A percentile compares a stretch with the other conserved stretches of the same genome.
Evolutionary conservation across 768 basidiomycete species (phyloP).

Genomic region (Boletus sp.): DNA sequence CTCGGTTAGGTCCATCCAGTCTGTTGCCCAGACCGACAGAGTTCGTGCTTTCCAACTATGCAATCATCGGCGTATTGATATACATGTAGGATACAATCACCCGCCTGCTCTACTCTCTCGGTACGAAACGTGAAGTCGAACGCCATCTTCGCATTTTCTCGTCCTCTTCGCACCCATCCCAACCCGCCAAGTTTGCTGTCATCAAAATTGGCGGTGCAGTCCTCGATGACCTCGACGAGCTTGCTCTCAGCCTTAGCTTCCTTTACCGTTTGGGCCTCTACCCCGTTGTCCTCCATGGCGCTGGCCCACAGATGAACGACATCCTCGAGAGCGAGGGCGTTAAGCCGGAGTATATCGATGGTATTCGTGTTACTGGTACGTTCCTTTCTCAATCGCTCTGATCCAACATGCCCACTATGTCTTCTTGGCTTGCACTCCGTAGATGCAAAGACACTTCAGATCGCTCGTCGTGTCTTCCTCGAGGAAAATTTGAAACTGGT

Average conservation of each 20-base stretch:
- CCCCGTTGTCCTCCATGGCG: slow-evolving; percentile 95
- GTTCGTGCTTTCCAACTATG: slow-evolving; percentile 38
- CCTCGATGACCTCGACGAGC: slow-evolving; percentile 85
- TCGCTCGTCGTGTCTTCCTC: slow-evolving; percentile 94
- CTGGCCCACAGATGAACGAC: slow-evolving; percentile 91
- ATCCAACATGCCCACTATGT: neutral
- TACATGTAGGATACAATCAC: slow-evolving; percentile 86
- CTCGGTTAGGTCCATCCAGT: slow-evolving; percentile 48
- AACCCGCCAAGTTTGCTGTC: slow-evolving; percentile 94
- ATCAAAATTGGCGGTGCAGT: slow-evolving; percentile 98
- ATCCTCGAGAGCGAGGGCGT: slow-evolving; percentile 92
- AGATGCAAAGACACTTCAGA: slow-evolving; percentile 92
- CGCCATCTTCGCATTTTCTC: slow-evolving; percentile 98
- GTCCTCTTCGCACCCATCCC: slow-evolving; percentile 82
- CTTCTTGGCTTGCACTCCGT: neutral
- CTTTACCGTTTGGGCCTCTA: slow-evolving; percentile 97
- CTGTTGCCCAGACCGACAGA: slow-evolving; percentile 71
- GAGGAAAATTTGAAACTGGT: slow-evolving; percentile 98
- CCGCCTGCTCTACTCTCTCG: slow-evolving; percentile 93
- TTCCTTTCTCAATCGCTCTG: slow-evolving; percentile 1
- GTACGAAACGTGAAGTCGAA: slow-evolving; percentile 95
- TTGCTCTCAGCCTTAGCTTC: slow-evolving; percentile 94
- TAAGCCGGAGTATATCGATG: slow-evolving; percentile 94
- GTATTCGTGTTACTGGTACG: slow-evolving; percentile 93
- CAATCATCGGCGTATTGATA: neutral